Percentiles rank a stretch among this genome's conserved stretches.
Conservation (phyloP, 2,329 filamentous ascomycete species). For the Aspergillus novofumigatus region DNA sequence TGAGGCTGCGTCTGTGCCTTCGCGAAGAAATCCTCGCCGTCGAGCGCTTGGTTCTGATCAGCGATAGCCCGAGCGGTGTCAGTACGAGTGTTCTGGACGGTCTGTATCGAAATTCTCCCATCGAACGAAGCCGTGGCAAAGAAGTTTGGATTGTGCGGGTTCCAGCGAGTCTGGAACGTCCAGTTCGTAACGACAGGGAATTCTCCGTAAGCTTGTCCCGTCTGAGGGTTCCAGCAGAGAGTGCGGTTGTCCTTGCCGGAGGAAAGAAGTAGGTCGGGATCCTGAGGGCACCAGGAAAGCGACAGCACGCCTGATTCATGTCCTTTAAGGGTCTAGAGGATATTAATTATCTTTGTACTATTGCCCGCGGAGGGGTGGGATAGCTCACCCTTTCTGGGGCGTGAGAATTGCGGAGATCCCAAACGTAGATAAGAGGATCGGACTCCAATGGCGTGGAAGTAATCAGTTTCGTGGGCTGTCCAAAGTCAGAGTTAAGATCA, state of each 20-base stretch:
- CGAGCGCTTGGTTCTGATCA: conserved; percentile 64
- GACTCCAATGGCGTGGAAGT: conserved; percentile 89
- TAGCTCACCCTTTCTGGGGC: conserved; percentile 66
- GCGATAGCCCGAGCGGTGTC: conserved; percentile 59
- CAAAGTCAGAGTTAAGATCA: conserved; percentile 13
- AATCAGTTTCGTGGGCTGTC: conserved; percentile 76
- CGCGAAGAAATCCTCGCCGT: conserved; percentile 95
- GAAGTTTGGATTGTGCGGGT: conserved; percentile 85
- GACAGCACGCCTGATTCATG: conserved; percentile 93
- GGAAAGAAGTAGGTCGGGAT: conserved; percentile 82
- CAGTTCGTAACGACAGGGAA: conserved; percentile 98
- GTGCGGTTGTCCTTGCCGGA: conserved; percentile 96
- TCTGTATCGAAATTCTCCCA: conserved; percentile 91
- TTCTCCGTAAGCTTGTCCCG: conserved; percentile 80
- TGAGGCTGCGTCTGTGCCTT: conserved; percentile 90
- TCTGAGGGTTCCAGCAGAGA: conserved; percentile 93
- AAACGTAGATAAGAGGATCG: conserved; percentile 81
- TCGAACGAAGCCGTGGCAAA: conserved; percentile 96
- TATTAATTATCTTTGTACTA: conserved; percentile 11
- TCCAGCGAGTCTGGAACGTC: conserved; percentile 94
- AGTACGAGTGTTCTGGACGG: conserved; percentile 86
- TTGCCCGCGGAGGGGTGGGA: background rate
- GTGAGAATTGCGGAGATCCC: conserved; percentile 95
- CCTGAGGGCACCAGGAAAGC: conserved; percentile 90
- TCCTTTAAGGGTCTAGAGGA: conserved; percentile 67